Evolutionary conservation across 495 filamentous ascomycete species (phyloP).

Genomic region (Aspergillus avenaceus): DNA sequence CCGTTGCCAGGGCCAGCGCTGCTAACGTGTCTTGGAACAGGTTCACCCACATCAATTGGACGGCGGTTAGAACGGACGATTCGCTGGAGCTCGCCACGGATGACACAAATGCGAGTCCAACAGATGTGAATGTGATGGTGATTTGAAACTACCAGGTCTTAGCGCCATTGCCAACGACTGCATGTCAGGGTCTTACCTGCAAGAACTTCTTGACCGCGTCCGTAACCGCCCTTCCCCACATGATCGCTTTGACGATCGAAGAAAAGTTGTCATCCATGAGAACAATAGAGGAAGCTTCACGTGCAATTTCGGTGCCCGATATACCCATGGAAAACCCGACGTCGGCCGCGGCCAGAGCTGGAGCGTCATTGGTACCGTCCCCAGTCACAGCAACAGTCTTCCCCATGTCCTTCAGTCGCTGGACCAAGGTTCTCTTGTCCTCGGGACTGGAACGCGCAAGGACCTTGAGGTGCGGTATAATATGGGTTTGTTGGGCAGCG

Average conservation of each 20-base stretch:
- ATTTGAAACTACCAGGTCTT: slow-evolving; percentile 59
- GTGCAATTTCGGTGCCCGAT: slow-evolving; percentile 64
- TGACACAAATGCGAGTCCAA: slow-evolving; percentile 69
- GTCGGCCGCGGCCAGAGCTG: slow-evolving; percentile 86
- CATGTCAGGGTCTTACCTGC: slow-evolving; percentile 29
- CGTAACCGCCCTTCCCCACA: slow-evolving; percentile 82
- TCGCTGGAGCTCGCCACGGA: slow-evolving; percentile 56
- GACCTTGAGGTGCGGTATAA: slow-evolving; percentile 58
- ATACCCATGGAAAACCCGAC: slow-evolving; percentile 66
- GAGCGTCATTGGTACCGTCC: slow-evolving; percentile 91
- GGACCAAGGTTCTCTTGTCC: slow-evolving; percentile 67
- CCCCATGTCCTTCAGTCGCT: slow-evolving; percentile 64
- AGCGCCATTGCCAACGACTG: background rate
- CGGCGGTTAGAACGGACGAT: slow-evolving; percentile 66
- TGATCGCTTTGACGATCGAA: slow-evolving; percentile 74
- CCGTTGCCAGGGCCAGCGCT: slow-evolving; percentile 73
- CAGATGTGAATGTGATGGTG: slow-evolving; percentile 78
- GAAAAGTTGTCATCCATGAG: slow-evolving; percentile 81
- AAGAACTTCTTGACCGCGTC: slow-evolving; percentile 79
- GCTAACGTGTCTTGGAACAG: slow-evolving; percentile 41
- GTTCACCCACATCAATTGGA: slow-evolving; percentile 81
- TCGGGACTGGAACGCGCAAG: slow-evolving; percentile 63
- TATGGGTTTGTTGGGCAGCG: slow-evolving; percentile 54
- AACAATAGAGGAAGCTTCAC: slow-evolving; percentile 78
- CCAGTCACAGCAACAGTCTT: slow-evolving; percentile 90